phyloP scores from a whole-genome alignment of 2,329 filamentous ascomycete species.

The Akanthomyces muscarius region DNA sequence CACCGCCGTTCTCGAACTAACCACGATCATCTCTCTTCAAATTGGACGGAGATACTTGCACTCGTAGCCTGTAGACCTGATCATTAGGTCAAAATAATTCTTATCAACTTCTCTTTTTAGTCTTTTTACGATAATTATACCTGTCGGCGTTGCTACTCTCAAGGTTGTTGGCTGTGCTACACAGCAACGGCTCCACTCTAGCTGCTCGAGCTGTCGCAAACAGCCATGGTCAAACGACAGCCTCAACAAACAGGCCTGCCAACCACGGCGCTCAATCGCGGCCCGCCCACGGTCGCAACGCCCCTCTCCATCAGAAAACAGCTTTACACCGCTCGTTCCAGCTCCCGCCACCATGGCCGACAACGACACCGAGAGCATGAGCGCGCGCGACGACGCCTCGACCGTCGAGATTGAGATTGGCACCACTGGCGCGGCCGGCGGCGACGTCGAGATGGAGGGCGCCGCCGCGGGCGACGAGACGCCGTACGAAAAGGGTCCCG shows the following conservation, averaged over 20 bases:
- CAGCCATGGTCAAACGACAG: not conserved
- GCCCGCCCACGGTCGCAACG: not conserved
- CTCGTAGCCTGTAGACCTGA: no score
- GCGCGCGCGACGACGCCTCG: conserved; percentile 20
- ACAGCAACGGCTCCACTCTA: not conserved
- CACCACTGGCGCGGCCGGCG: conserved; percentile 24
- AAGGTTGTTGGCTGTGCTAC: not conserved
- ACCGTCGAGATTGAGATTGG: conserved; percentile 20
- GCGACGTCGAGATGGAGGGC: conserved; percentile 39
- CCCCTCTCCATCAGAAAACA: not conserved
- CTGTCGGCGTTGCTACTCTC: not conserved
- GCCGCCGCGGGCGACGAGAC: conserved; percentile 27
- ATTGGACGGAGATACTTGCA: no score
- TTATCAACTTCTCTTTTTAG: no score
- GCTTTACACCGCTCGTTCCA: not conserved
- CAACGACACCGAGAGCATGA: conserved; percentile 18
- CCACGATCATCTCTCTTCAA: no score
- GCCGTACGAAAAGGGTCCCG: conserved; percentile 28
- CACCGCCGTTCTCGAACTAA: no score
- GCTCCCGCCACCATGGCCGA: conserved; percentile 27
- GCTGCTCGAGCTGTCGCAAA: not conserved
- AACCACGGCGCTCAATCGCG: not conserved
- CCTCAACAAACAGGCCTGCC: not conserved
- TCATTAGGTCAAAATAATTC: no score
- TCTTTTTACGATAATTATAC: not conserved